Conservation (phyloP, 805 yeast species). For the Kodamaea restingae region DNA sequence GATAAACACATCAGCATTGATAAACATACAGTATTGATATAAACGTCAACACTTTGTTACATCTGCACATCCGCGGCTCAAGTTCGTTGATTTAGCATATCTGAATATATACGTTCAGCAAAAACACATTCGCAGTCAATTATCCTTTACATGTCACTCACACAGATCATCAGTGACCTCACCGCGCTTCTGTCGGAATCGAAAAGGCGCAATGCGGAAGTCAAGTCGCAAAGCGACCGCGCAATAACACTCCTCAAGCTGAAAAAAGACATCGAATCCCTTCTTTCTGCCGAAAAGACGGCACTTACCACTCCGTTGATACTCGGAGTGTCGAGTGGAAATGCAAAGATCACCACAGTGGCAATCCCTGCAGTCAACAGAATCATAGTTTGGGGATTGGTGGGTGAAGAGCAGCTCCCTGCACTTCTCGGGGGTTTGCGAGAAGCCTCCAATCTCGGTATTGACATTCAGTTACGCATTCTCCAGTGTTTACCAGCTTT, state of each 20-base stretch:
- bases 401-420: slow-evolving; percentile 51
- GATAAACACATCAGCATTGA: no score
- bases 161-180: slow-evolving; percentile 54
- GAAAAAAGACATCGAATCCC: background rate
- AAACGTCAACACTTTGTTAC: no score
- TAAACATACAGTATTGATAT: no score
- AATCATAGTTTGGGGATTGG: slow-evolving; percentile 49
- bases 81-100: background rate
- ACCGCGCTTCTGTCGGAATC: slow-evolving; percentile 61
- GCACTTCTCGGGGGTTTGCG: slow-evolving; percentile 62
- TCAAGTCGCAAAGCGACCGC: slow-evolving; percentile 44
- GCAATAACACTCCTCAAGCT: slow-evolving; percentile 17
- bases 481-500: slow-evolving; percentile 78
- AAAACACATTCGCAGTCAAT: slow-evolving; percentile 16
- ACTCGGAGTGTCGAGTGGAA: slow-evolving; percentile 42
- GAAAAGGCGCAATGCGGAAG: slow-evolving; percentile 65
- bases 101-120: slow-evolving; percentile 9
- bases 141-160: slow-evolving; percentile 5
- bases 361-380: slow-evolving; percentile 70
- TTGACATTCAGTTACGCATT: slow-evolving; percentile 82
- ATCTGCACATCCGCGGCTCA: no score
- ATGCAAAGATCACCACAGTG: slow-evolving; percentile 66
- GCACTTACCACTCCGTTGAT: slow-evolving; percentile 17
- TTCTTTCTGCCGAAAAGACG: slow-evolving; percentile 4
- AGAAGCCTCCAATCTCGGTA: slow-evolving; percentile 71